Evolutionary conservation across 306 rosid species (phyloP).

Genomic region (Prunus salicina): DNA sequence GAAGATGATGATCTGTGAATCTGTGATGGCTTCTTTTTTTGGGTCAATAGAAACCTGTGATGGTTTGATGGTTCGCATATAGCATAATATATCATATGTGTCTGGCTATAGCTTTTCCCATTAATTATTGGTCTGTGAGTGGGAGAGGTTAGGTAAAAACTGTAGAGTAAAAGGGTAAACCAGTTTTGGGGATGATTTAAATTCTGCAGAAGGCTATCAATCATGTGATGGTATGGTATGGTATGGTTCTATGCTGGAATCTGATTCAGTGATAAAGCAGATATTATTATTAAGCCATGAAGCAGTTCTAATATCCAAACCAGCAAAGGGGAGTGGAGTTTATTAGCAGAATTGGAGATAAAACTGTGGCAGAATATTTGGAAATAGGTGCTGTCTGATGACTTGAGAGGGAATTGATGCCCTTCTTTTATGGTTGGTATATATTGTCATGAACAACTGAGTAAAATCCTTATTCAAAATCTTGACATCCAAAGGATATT

Average conservation of each 20-base stretch:
- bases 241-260: constrained; percentile 4
- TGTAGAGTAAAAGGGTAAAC: neutral
- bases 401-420: constrained; percentile 17
- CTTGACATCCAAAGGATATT: no score
- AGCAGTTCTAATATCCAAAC: neutral
- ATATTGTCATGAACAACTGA: neutral
- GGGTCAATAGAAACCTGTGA: no score
- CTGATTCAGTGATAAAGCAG: constrained; percentile 4
- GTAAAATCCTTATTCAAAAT: neutral
- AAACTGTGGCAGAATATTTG: neutral
- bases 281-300: constrained; percentile 5
- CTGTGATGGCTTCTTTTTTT: no score
- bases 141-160: neutral
- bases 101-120: neutral
- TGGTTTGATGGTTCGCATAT: no score
- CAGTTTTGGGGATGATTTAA: neutral
- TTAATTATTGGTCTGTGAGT: neutral
- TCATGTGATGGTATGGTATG: neutral
- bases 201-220: neutral
- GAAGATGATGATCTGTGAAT: no score
- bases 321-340: neutral
- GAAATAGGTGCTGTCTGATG: neutral
- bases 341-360: neutral
- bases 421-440: constrained; percentile 1
- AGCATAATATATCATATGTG: no score